Evolutionary conservation across 306 rosid species (phyloP), one percentile per base, ranked within the genome.

Genomic region (Vigna reflexopilosa): DNA sequence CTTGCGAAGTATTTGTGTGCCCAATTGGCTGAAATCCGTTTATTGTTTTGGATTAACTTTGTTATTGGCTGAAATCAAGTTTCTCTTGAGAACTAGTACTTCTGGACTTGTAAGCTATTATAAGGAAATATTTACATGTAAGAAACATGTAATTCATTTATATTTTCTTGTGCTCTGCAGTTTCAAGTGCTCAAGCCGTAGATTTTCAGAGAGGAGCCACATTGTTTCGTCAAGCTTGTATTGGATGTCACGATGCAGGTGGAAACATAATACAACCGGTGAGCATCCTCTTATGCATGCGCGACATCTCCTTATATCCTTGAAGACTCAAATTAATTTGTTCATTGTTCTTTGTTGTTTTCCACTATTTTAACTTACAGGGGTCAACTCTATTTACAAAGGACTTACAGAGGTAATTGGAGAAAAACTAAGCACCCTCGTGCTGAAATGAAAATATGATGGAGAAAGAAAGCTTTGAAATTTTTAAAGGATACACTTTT

Each of bases 191-290:
- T 19, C 91, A 91, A 83, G 82, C 91, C 80, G 30, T 89, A 20
- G 92, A 91, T 32, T 77, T 94, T 75, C 91, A 89, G 77, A 88
- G 83, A 90, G 98, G 98, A 72, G 86, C 81, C 24, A 57, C 93
- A 19, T 85, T 92, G 81, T 94, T 94, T 77, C 10, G 80, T 26
- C 93, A 70, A 84, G 57, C 91, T 75, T 94, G 98, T 91, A 92
- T 94, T 66, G 98, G 98, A 56, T 94, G 97, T 75, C 97, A 94
- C 52, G 94, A 70, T 80, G 89, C 78, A 13, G 98, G 98, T 34
- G 97, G 98, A 82, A 94, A 94, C 88, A 85, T 92, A 79, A 83
- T 92, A 74, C 97, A 92, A 83, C 97, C 98, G 1, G 97, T 92
- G 72, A 88, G 89, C 75, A 67, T 82, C 75, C 55, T 49, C 49